Percentiles rank a stretch among this genome's conserved stretches.
phyloP scores from a whole-genome alignment of 441 rosid species.

The Aquilaria agallochum region DNA sequence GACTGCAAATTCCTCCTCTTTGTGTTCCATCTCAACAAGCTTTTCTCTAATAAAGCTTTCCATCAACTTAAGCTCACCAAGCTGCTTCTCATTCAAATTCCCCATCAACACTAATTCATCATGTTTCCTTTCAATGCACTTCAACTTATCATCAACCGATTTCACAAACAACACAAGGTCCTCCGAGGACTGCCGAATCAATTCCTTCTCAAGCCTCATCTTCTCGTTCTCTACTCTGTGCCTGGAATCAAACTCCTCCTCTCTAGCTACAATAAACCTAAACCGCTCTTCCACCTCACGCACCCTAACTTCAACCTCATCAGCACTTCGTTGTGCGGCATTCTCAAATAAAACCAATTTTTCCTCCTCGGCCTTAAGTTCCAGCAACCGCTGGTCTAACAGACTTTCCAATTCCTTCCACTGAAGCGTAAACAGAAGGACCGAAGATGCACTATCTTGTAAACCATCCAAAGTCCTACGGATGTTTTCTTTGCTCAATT shows the following conservation, averaged over 20 bases:
- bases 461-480: not conserved
- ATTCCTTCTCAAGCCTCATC: no score
- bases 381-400: constrained; percentile 6
- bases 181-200: not conserved
- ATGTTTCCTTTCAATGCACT: not conserved
- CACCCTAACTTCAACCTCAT: not conserved
- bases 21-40: not conserved
- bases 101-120: not conserved
- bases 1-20: not conserved
- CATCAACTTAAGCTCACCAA: constrained; percentile 1
- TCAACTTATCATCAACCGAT: constrained; percentile 6
- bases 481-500: not conserved
- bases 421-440: constrained; percentile 7
- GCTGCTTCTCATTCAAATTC: not conserved
- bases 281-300: not conserved
- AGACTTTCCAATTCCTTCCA: constrained; percentile 4
- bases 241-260: not conserved
- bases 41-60: not conserved
- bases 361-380: not conserved
- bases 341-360: not conserved
- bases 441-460: constrained; percentile 10
- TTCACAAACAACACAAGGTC: not conserved
- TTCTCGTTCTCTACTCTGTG: not conserved
- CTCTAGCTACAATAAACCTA: constrained; percentile 1
- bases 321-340: not conserved